A percentile compares a stretch with the other conserved stretches of the same genome.
Conservation (phyloP, 495 filamentous ascomycete species). For the Xylaria scruposa region DNA sequence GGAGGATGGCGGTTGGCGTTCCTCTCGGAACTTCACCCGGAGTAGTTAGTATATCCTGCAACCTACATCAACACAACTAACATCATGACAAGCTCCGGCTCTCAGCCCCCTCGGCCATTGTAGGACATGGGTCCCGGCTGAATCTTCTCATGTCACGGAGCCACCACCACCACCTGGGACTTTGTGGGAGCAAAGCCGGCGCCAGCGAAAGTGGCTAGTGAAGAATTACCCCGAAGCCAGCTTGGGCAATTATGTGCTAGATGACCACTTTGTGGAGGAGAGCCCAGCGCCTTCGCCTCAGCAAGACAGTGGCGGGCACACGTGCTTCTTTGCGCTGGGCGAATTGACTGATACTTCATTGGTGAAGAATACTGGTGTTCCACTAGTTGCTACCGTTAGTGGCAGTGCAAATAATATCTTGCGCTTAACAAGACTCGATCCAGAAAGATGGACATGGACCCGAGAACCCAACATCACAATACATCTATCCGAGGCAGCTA, state of each 20-base stretch:
- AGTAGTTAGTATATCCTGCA: constrained; percentile 29
- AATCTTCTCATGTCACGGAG: constrained; percentile 22
- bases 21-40: constrained; percentile 37
- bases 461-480: constrained; percentile 46
- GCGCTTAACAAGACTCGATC: constrained; percentile 50
- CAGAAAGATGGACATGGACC: constrained; percentile 56
- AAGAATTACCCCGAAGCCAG: constrained; percentile 48
- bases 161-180: constrained; percentile 27
- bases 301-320: constrained; percentile 19
- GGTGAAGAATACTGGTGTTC: constrained; percentile 30
- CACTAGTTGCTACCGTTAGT: constrained; percentile 54
- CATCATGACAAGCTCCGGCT: constrained; percentile 40
- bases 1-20: constrained; percentile 41
- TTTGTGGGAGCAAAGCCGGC: constrained; percentile 29
- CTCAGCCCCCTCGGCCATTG: constrained; percentile 50
- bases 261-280: constrained; percentile 39
- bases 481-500: constrained; percentile 41
- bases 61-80: constrained; percentile 26
- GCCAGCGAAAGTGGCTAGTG: constrained; percentile 47
- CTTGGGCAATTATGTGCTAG: constrained; percentile 38
- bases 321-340: constrained; percentile 44
- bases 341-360: constrained; percentile 45
- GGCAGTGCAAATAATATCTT: constrained; percentile 62
- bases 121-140: constrained; percentile 43
- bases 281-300: constrained; percentile 25